Percentiles rank a stretch among this genome's conserved stretches.
These are phyloP conservation scores for Emericellopsis terricola DNA, from an alignment of 495 filamentous ascomycete species.

Conservation along the genomic window DNA sequence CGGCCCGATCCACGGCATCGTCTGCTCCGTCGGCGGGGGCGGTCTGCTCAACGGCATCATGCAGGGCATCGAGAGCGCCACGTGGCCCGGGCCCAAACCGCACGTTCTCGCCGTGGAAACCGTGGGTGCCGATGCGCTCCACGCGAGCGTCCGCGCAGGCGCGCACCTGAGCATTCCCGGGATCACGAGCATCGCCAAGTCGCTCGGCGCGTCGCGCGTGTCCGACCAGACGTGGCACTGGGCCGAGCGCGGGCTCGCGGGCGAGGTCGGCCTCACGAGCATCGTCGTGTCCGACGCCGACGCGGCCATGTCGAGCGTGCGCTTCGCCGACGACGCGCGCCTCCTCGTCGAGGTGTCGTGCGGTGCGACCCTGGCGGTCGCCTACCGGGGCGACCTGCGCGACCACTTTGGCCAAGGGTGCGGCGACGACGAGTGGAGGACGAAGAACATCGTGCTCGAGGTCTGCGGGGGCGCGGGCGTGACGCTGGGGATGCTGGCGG, in stretches of 20 bases:
- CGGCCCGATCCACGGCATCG: slow-evolving; percentile 40
- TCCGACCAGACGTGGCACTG: slow-evolving; percentile 52
- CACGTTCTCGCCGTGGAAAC: slow-evolving; percentile 72
- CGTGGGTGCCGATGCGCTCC: slow-evolving; percentile 53
- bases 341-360: slow-evolving; percentile 73
- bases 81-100: slow-evolving; percentile 17
- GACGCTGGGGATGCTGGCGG: slow-evolving; percentile 42
- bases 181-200: slow-evolving; percentile 70
- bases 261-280: slow-evolving; percentile 41
- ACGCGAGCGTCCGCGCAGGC: slow-evolving; percentile 37
- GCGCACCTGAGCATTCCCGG: slow-evolving; percentile 45
- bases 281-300: slow-evolving; percentile 61
- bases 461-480: slow-evolving; percentile 76
- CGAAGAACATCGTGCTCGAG: slow-evolving; percentile 63
- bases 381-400: slow-evolving; percentile 46
- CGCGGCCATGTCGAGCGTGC: slow-evolving; percentile 56
- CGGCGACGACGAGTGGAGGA: slow-evolving; percentile 28
- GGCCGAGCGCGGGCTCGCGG: slow-evolving; percentile 35
- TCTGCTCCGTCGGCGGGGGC: slow-evolving; percentile 80
- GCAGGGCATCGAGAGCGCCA: slow-evolving; percentile 42
- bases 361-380: slow-evolving; percentile 54
- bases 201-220: slow-evolving; percentile 59
- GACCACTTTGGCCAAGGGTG: too few species aligned
- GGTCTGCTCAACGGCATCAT: slow-evolving; percentile 70
- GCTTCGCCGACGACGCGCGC: slow-evolving; percentile 68